Base-by-base conservation (phyloP, 768 basidiomycete species). In the Tylopilus rubrobrunneus region DNA sequence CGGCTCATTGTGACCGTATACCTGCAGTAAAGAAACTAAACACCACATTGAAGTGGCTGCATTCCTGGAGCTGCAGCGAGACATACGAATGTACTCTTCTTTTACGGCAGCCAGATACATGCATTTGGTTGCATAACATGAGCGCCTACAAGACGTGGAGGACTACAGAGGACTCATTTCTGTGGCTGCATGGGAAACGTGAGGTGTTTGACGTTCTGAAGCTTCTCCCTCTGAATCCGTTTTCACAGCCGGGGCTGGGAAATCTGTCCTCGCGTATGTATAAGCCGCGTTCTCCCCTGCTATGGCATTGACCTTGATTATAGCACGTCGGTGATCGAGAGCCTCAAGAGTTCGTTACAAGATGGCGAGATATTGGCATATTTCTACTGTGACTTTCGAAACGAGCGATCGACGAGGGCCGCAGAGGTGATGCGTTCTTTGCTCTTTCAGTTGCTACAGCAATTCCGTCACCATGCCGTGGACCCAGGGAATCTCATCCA, bases 301-400 rank as follows among this genome's bases (percentile, higher is more conserved):
- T 3, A 21, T 12, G 6, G 29, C 36, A 4, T 29, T 56, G 28
- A 62, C 31, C 1, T 1, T 33, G 3, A 14, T 28, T 14, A 9
- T 14, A 62, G 61, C 1, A 40, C 65, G 25, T 60, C 45, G 2
- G 56, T 63, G 15, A 63, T 66, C 17, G 47, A 59, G 0, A 11
- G 21, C 33, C 42, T 58, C 17, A 36, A 27, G 8, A 17, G 4
- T 4, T 19, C 29, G 0, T 28, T 49, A 4, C 11, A 36, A 2
- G 52, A 52, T 12, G 53, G 31, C 10, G 51, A 59, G 8, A 6
- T 47, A 1, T 21, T 64, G 11, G 28, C 17, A 4, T 59, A 47
- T n/a, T 62, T 65, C 15, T 65, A 67, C 6, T 65, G 62, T 3
- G 52, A 65, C 43, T 67, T 64, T 10, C 59, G 55, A 21, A 48